These are phyloP conservation scores for Thelonectria discophora DNA, from an alignment of 2,329 filamentous ascomycete genomes.

Conservation along the genomic window DNA sequence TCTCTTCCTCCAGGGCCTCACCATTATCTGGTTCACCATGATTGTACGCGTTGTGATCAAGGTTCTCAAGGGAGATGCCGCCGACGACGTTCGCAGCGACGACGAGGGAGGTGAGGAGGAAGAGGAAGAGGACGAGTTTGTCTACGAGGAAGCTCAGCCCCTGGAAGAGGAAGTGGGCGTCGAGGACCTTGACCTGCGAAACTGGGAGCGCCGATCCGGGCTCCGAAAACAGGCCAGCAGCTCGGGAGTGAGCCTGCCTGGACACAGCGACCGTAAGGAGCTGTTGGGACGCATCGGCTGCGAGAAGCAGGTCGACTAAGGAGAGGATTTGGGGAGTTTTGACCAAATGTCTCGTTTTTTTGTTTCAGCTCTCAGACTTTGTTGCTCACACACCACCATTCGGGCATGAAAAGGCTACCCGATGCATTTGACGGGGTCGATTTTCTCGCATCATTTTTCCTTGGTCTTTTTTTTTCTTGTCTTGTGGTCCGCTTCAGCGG, in stretches of 20 bases:
- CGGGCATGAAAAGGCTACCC: conserved; percentile 2
- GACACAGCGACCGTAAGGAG: conserved; percentile 81
- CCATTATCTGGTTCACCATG: conserved; percentile 88
- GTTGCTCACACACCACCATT: conserved; percentile 2
- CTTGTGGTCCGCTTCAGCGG: conserved; percentile 4
- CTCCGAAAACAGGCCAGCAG: conserved; percentile 63
- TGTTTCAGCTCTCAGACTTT: conserved; percentile 14
- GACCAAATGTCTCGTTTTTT: conserved; percentile 23
- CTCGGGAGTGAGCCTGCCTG: conserved; percentile 71
- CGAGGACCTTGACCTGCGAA: conserved; percentile 73
- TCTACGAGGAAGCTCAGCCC: conserved; percentile 63
- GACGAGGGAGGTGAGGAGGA: conserved; percentile 73
- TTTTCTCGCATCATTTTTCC: neutral
- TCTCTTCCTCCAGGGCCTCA: conserved; percentile 80
- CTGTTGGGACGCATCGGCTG: conserved; percentile 84
- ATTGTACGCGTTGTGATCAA: conserved; percentile 84
- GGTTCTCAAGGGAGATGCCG: conserved; percentile 78
- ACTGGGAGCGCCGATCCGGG: conserved; percentile 66
- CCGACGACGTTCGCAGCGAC: conserved; percentile 89
- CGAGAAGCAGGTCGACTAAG: conserved; percentile 72
- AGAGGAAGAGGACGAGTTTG: conserved; percentile 62
- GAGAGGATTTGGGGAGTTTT: conserved; percentile 30
- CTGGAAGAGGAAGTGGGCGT: conserved; percentile 81
- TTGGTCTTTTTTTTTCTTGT: conserved; percentile 6
- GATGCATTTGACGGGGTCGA: conserved; percentile 5